Conservation (phyloP, 768 basidiomycete genomes). For the Podaxis rugospora region DNA sequence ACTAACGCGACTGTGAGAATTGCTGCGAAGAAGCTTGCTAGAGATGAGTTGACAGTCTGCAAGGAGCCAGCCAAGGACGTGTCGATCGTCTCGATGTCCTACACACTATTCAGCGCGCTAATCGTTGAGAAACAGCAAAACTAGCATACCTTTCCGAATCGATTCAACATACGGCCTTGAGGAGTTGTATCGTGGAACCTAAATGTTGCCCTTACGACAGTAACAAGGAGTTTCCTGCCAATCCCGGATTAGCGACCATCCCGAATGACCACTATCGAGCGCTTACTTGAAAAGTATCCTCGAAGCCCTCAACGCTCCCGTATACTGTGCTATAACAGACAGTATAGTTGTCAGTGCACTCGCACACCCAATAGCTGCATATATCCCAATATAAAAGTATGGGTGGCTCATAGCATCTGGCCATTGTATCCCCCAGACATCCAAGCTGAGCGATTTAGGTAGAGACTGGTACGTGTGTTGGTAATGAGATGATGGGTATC, state of each 20-base stretch:
- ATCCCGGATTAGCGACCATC: not conserved
- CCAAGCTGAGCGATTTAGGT: not conserved
- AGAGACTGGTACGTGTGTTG: constrained; percentile 13
- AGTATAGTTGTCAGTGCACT: constrained; percentile 43
- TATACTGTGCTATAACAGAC: constrained; percentile 51
- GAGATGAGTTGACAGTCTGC: constrained; percentile 71
- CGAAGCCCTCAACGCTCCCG: constrained; percentile 51
- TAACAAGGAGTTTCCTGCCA: constrained; percentile 52
- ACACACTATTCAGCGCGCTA: not conserved
- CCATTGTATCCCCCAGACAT: constrained; percentile 19
- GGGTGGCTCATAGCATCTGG: constrained; percentile 58
- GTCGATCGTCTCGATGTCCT: constrained; percentile 88
- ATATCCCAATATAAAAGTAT: constrained; percentile 67
- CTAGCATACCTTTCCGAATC: constrained; percentile 60
- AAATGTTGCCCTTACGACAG: constrained; percentile 79
- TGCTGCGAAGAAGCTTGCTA: constrained; percentile 75
- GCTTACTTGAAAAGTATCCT: constrained; percentile 37
- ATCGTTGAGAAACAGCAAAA: not conserved
- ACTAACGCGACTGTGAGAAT: constrained; percentile 68
- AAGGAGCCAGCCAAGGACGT: constrained; percentile 61
- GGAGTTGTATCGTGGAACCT: constrained; percentile 84
- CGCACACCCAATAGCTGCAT: constrained; percentile 54
- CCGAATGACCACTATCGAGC: not conserved
- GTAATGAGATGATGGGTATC: constrained; percentile 24
- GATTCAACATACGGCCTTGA: constrained; percentile 78